phyloP scores from a whole-genome alignment of 2,329 filamentous ascomycete species.

The Aspergillus costaricaensis region DNA sequence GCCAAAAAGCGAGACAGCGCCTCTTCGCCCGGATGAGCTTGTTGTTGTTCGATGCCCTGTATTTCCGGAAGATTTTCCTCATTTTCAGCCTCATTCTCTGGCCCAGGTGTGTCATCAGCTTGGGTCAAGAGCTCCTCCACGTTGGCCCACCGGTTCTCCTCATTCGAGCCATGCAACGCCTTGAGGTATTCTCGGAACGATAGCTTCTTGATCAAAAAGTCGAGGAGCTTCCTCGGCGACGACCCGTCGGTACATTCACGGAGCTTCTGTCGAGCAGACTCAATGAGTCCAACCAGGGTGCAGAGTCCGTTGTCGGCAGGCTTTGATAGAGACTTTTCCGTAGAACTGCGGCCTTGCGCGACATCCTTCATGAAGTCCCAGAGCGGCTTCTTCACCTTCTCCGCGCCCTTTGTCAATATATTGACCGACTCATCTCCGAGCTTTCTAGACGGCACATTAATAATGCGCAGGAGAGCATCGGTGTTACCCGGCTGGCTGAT shows the following conservation, averaged over 20 bases:
- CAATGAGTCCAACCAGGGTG: slow-evolving; percentile 61
- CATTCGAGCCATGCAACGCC: slow-evolving; percentile 69
- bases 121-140: slow-evolving; percentile 84
- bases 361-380: slow-evolving; percentile 72
- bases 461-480: slow-evolving; percentile 77
- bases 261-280: slow-evolving; percentile 59
- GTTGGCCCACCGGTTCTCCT: slow-evolving; percentile 81
- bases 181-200: slow-evolving; percentile 74
- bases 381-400: slow-evolving; percentile 66
- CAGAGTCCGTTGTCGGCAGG: slow-evolving; percentile 59
- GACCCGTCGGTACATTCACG: slow-evolving; percentile 43
- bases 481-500: slow-evolving; percentile 84
- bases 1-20: slow-evolving; percentile 79
- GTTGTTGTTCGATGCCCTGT: slow-evolving; percentile 67
- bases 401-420: slow-evolving; percentile 73
- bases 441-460: slow-evolving; percentile 80
- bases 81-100: slow-evolving; percentile 55
- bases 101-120: slow-evolving; percentile 67
- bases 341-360: slow-evolving; percentile 54
- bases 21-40: slow-evolving; percentile 56
- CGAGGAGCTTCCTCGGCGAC: slow-evolving; percentile 53
- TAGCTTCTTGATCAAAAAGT: slow-evolving; percentile 64
- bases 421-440: slow-evolving; percentile 80
- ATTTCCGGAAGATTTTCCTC: slow-evolving; percentile 64
- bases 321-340: slow-evolving; percentile 58